Percentiles rank a stretch among this genome's conserved stretches.
phyloP scores from a whole-genome alignment of 2,329 filamentous ascomycete genomes.

The Atkinsonella texensis region DNA sequence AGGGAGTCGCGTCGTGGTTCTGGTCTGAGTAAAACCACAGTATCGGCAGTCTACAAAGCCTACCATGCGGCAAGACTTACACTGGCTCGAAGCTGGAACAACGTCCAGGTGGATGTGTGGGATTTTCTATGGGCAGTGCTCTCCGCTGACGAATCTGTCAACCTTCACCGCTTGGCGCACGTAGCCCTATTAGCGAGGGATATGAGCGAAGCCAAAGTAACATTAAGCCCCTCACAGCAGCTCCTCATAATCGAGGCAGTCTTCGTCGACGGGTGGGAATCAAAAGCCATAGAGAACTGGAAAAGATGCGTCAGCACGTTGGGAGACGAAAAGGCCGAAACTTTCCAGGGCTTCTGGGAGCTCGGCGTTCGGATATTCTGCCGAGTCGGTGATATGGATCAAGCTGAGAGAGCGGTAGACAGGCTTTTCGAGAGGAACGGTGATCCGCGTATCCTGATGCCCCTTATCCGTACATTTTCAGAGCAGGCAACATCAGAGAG shows the following conservation, averaged over 20 bases:
- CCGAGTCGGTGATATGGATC: constrained; percentile 41
- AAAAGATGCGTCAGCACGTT: constrained; percentile 42
- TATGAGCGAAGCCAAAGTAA: constrained; percentile 46
- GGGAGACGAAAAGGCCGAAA: constrained; percentile 31
- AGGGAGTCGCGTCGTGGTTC: constrained; percentile 17
- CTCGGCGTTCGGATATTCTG: constrained; percentile 56
- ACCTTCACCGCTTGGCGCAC: constrained; percentile 46
- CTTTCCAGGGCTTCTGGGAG: constrained; percentile 46
- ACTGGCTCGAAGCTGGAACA: constrained; percentile 34
- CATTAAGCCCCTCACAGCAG: constrained; percentile 44
- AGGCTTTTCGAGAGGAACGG: constrained; percentile 37
- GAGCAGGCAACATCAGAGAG: constrained; percentile 33
- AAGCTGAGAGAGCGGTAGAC: constrained; percentile 44
- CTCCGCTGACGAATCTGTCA: constrained; percentile 36
- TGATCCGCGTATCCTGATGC: constrained; percentile 47
- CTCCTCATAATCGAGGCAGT: constrained; percentile 58
- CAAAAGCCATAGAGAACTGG: constrained; percentile 52
- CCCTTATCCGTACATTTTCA: constrained; percentile 58
- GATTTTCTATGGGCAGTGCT: constrained; percentile 53
- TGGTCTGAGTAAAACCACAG: constrained; percentile 21
- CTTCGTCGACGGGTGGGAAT: constrained; percentile 48
- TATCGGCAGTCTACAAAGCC: constrained; percentile 33
- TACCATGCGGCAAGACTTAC: constrained; percentile 35
- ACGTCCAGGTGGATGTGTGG: constrained; percentile 50
- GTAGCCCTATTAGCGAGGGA: constrained; percentile 52